Evolutionary conservation across 768 basidiomycete species (phyloP).

Genomic region (Leccinum fibrillosum): DNA sequence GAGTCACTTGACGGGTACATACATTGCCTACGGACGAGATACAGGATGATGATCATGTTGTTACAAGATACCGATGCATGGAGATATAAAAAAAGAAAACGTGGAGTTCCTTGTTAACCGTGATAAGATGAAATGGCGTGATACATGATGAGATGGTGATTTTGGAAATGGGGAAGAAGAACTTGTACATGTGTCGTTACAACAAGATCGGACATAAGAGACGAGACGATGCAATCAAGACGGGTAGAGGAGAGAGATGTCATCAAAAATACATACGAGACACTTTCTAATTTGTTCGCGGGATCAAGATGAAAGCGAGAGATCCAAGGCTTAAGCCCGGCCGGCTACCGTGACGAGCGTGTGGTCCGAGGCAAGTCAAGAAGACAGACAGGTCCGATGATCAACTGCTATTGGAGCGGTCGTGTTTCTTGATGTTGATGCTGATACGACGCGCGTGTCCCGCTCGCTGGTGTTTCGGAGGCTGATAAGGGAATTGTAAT

Average conservation of each 20-base stretch:
- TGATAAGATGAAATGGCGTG: neutral
- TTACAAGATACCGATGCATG: neutral
- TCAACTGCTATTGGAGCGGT: constrained; percentile 13
- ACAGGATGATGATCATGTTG: neutral
- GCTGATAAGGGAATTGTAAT: constrained; percentile 29
- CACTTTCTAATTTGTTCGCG: neutral
- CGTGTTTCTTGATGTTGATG: constrained; percentile 32
- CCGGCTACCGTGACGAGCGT: neutral
- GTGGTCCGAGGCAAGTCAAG: neutral
- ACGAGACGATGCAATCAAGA: neutral
- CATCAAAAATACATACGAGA: neutral
- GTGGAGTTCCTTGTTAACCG: neutral
- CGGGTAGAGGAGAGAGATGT: neutral
- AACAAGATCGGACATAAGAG: neutral
- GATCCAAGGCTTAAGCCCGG: neutral
- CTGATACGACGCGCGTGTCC: constrained; percentile 42
- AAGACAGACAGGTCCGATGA: neutral
- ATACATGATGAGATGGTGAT: neutral
- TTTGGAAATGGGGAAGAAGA: neutral
- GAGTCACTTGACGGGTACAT: neutral
- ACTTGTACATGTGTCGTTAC: neutral
- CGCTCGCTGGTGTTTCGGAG: constrained; percentile 29
- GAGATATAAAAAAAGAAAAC: neutral
- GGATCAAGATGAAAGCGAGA: neutral
- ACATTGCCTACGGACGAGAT: neutral